Base-by-base conservation (phyloP, 2,329 filamentous ascomycete genomes). In the Pezizomycotina sp. region DNA sequence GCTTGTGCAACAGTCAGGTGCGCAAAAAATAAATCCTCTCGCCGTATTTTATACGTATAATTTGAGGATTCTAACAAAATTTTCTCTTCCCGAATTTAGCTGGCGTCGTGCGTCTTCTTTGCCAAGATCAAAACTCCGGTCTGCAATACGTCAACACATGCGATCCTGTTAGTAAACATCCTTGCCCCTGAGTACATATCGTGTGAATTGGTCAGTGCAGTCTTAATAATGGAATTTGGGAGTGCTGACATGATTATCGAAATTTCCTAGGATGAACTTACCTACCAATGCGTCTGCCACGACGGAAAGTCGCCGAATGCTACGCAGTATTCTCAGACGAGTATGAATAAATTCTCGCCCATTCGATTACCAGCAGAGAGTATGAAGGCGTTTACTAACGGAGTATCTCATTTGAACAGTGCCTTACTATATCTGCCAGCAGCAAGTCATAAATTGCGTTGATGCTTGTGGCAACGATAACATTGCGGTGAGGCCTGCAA, bases 241-340 rank as follows among this genome's bases (percentile, higher is more conserved):
- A n/a, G n/a, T n/a, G n/a, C n/a, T n/a, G n/a, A n/a, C n/a, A n/a
- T n/a, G n/a, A n/a, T n/a, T n/a, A n/a, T n/a, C n/a, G n/a, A n/a
- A n/a, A n/a, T n/a, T n/a, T n/a, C n/a, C n/a, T n/a, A n/a, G n/a
- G n/a, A 40, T 3, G 37, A 32, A n/a, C 41, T 44, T 10, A 16
- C 19, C 12, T 44, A 25, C 29, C 24, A 34, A 14, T 44, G 41
- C 36, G 31, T 44, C 33, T 44, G 41, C 16, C 28, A 32, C 32
- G 41, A 44, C 15, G 37, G 37, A 29, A 44, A 28, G 19, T n/a
- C 19, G 14, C 41, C 41, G 8, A 44, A 44, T 20, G 33, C 41
- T 25, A 44, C 41, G 8, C 25, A 44, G 12, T 44, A 44, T 34
- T 32, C 36, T 19, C 41, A 44, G 22, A 44, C 41, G 23, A 44